These are phyloP conservation scores for Phytophthora boehmeriae DNA, from an alignment of 352 stramenopile species.

Conservation along the genomic window DNA sequence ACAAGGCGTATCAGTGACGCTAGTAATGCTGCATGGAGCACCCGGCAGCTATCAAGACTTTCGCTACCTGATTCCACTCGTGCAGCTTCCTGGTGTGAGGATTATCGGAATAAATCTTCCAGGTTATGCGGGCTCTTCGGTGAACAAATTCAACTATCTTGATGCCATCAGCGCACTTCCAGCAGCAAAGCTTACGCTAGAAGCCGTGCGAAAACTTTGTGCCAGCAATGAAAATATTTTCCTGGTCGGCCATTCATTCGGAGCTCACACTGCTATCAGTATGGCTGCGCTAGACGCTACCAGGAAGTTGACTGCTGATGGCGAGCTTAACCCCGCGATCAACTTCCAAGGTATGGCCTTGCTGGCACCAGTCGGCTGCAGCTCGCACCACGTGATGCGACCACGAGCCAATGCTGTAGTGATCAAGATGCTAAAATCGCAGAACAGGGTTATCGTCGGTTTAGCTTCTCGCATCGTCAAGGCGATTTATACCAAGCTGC, in stretches of 20 bases:
- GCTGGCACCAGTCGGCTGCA: constrained; percentile 45
- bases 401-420: constrained; percentile 40
- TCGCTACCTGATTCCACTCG: constrained; percentile 54
- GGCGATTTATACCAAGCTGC: constrained; percentile 42
- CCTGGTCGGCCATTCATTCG: constrained; percentile 59
- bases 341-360: constrained; percentile 45
- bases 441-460: constrained; percentile 17
- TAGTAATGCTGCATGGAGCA: constrained; percentile 64
- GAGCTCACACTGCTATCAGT: constrained; percentile 51
- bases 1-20: constrained; percentile 26
- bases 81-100: constrained; percentile 27
- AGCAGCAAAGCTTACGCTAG: constrained; percentile 32
- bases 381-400: constrained; percentile 44
- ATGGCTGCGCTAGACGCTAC: constrained; percentile 43
- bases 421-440: constrained; percentile 29
- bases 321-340: neutral
- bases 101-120: constrained; percentile 66
- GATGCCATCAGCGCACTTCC: constrained; percentile 40
- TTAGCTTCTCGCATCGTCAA: constrained; percentile 31
- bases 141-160: constrained; percentile 32
- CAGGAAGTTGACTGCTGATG: neutral
- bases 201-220: constrained; percentile 39
- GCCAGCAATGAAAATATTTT: constrained; percentile 35
- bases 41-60: constrained; percentile 63
- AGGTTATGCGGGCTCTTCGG: constrained; percentile 43